Evolutionary conservation across 768 basidiomycete genomes (phyloP).

Genomic region (Rhizopogon vinicolor): DNA sequence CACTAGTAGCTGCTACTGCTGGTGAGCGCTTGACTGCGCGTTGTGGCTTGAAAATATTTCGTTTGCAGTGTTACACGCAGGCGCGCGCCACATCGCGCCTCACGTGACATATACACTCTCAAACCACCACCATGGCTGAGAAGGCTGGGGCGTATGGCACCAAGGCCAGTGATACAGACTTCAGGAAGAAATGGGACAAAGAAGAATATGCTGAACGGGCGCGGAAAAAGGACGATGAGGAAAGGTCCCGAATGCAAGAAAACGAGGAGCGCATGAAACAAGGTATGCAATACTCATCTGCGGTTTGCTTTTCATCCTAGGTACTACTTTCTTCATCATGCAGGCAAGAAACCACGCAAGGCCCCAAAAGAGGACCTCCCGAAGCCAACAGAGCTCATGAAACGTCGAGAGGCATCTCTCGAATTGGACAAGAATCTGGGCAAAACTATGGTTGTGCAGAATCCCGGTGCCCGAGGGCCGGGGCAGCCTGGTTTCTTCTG

Average conservation of each 20-base stretch:
- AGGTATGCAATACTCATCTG: slow-evolving; percentile 39
- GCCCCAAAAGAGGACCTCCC: slow-evolving; percentile 71
- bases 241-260: slow-evolving; percentile 78
- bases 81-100: too few species aligned
- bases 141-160: slow-evolving; percentile 31
- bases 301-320: neutral
- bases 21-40: neutral
- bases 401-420: slow-evolving; percentile 77
- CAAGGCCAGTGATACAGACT: slow-evolving; percentile 60
- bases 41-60: neutral
- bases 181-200: slow-evolving; percentile 93
- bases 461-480: slow-evolving; percentile 74
- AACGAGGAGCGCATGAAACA: slow-evolving; percentile 82
- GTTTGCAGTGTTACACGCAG: neutral
- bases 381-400: slow-evolving; percentile 90
- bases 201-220: slow-evolving; percentile 86
- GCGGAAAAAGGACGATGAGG: slow-evolving; percentile 74
- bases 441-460: slow-evolving; percentile 94
- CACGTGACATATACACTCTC: neutral
- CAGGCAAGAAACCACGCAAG: slow-evolving; percentile 81
- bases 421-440: slow-evolving; percentile 93
- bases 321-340: neutral
- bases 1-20: neutral
- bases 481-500: slow-evolving; percentile 95
- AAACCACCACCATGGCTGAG: slow-evolving; percentile 19